A percentile compares a stretch with the other conserved stretches of the same genome.
These are phyloP conservation scores for Fragaria ananassa DNA, from an alignment of 306 rosid species.

Conservation along the genomic window DNA sequence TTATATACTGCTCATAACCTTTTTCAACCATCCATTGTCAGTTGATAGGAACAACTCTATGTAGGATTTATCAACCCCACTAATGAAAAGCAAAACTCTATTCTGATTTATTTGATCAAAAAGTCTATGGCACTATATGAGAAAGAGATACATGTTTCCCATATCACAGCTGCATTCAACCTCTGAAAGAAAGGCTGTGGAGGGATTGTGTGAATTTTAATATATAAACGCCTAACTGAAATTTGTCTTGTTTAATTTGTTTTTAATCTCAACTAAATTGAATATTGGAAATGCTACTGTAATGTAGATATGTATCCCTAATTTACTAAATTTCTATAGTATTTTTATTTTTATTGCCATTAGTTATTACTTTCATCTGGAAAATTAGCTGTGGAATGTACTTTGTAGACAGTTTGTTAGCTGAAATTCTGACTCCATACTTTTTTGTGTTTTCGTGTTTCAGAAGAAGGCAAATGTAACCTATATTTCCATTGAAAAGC, in stretches of 20 bases:
- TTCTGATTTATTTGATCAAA: not conserved
- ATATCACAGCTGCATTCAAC: not conserved
- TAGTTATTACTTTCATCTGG: not conserved
- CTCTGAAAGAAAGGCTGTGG: not conserved
- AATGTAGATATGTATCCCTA: not conserved
- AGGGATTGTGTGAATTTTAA: not conserved
- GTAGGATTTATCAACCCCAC: not conserved
- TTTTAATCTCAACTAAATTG: not conserved
- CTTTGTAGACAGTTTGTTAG: not conserved
- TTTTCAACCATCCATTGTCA: not conserved
- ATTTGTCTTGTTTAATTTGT: not conserved
- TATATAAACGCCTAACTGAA: not conserved
- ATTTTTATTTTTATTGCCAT: not conserved
- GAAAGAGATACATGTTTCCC: not conserved
- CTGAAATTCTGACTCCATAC: not conserved
- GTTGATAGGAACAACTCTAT: not conserved
- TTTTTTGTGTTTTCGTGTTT: constrained; percentile 28
- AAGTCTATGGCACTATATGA: not conserved
- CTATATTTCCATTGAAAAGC: constrained; percentile 58
- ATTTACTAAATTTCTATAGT: not conserved
- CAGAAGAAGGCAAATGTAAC: constrained; percentile 50
- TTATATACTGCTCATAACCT: not conserved
- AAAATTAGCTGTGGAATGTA: not conserved
- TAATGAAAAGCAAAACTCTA: not conserved
- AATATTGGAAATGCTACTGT: not conserved